These are phyloP conservation scores for Albugo candida DNA, from an alignment of 352 stramenopile species.

Conservation along the genomic window DNA sequence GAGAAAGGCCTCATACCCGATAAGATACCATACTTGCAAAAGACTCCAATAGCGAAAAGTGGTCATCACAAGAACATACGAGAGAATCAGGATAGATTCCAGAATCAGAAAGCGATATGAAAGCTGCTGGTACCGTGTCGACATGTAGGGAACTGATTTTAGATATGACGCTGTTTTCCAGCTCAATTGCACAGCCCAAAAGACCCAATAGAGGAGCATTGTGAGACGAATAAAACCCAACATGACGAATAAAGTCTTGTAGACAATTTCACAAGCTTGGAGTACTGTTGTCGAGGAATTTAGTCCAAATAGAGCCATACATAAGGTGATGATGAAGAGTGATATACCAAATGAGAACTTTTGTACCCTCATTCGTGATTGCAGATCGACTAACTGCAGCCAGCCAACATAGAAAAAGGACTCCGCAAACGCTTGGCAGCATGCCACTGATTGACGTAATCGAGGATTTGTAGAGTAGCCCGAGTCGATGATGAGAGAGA, in stretches of 20 bases:
- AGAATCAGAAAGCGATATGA: conserved; percentile 73
- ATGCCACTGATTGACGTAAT: conserved; percentile 36
- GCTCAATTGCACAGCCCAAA: conserved; percentile 43
- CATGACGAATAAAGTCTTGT: conserved; percentile 1
- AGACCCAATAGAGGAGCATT: conserved; percentile 45
- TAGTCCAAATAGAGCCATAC: conserved; percentile 32
- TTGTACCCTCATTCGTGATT: conserved; percentile 10
- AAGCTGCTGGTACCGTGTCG: conserved; percentile 66
- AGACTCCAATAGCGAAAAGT: conserved; percentile 43
- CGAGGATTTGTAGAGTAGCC: conserved; percentile 19
- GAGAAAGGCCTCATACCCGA: conserved; percentile 48
- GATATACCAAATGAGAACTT: conserved; percentile 24
- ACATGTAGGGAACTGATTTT: conserved; percentile 63
- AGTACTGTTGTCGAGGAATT: conserved; percentile 7
- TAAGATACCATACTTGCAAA: conserved; percentile 33
- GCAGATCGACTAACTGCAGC: conserved; percentile 64
- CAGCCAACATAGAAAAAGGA: conserved; percentile 64
- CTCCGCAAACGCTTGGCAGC: conserved; percentile 46
- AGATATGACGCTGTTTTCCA: conserved; percentile 34
- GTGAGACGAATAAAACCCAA: conserved; percentile 37
- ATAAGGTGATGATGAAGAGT: conserved; percentile 26
- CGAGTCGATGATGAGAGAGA: conserved; percentile 42
- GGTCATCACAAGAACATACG: conserved; percentile 54
- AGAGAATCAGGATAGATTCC: conserved; percentile 48
- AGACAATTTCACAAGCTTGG: conserved; percentile 13